phyloP scores from a whole-genome alignment of 108 stramenopile genomes.

The Conticribra guillardii region DNA sequence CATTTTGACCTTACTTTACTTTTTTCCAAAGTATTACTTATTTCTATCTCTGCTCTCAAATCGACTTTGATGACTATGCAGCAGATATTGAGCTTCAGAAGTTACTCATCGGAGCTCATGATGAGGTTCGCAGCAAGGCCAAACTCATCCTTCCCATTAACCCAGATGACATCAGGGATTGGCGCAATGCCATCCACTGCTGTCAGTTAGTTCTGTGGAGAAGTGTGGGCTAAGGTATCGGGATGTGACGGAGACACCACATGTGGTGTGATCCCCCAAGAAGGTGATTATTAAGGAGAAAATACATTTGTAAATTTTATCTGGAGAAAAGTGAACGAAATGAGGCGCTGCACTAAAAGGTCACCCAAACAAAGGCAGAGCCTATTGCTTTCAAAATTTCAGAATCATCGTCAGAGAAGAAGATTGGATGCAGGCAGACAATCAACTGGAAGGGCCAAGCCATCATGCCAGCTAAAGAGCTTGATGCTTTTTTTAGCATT shows the following conservation, averaged over 20 bases:
- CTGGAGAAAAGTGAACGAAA: conserved; percentile 8
- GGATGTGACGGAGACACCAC: conserved; percentile 36
- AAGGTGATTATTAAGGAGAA: conserved; percentile 17
- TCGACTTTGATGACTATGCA: conserved; percentile 28
- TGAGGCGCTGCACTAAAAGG: conserved; percentile 2
- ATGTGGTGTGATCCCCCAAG: conserved; percentile 23
- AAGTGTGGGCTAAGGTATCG: conserved; percentile 33
- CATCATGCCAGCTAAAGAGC: conserved; percentile 19
- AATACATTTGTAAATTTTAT: conserved; percentile 6
- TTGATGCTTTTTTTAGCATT: conserved; percentile 26
- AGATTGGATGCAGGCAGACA: conserved; percentile 19
- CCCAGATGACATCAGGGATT: conserved; percentile 27
- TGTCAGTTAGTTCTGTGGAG: conserved; percentile 36
- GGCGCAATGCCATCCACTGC: conserved; percentile 24
- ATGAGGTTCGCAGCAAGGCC: conserved; percentile 25
- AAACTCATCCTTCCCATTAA: conserved; percentile 20
- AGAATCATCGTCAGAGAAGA: not conserved
- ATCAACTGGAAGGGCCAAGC: conserved; percentile 38
- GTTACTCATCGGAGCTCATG: conserved; percentile 9
- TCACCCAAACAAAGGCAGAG: not conserved
- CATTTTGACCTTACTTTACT: no score
- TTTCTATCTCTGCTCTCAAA: no score
- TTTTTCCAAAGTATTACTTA: no score
- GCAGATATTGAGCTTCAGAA: conserved; percentile 21
- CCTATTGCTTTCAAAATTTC: no score